Conservation (phyloP, 1,284 basidiomycete species). For the Pyrrhoderma lamaoense region DNA sequence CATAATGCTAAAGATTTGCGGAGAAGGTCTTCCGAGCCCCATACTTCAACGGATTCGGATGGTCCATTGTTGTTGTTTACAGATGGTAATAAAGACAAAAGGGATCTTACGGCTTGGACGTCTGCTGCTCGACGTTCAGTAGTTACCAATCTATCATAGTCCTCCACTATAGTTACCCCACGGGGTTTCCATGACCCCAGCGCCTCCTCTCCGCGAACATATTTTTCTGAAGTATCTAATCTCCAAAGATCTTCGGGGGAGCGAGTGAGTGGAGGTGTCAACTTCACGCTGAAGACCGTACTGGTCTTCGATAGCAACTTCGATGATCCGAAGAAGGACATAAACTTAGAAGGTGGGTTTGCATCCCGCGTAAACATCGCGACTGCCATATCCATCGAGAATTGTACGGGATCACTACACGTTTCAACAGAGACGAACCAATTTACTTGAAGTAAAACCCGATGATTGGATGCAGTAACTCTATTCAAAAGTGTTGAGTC, state of each 20-base stretch:
- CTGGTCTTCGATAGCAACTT: constrained; percentile 72
- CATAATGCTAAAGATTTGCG: constrained; percentile 66
- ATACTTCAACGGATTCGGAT: constrained; percentile 44
- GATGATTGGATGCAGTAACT: constrained; percentile 72
- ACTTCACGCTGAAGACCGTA: constrained; percentile 71
- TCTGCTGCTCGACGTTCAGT: constrained; percentile 75
- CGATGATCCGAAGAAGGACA: constrained; percentile 69
- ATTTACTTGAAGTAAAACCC: constrained; percentile 70
- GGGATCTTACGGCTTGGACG: constrained; percentile 80
- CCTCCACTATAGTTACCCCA: constrained; percentile 81
- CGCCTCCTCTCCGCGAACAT: constrained; percentile 85
- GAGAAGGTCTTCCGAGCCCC: constrained; percentile 58
- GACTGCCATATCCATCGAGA: constrained; percentile 82
- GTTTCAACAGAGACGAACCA: constrained; percentile 80
- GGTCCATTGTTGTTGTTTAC: constrained; percentile 32
- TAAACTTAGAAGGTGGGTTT: constrained; percentile 70
- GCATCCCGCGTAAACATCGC: constrained; percentile 85
- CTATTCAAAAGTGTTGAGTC: constrained; percentile 82
- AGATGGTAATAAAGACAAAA: constrained; percentile 53
- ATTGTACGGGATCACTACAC: constrained; percentile 77
- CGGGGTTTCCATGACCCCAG: constrained; percentile 82
- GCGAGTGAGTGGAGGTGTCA: constrained; percentile 81
- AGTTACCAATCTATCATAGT: constrained; percentile 64
- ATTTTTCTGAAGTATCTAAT: constrained; percentile 89
- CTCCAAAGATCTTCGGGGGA: constrained; percentile 90